Evolutionary conservation across 768 basidiomycete genomes (phyloP).

Genomic region (Piloderma croceum): DNA sequence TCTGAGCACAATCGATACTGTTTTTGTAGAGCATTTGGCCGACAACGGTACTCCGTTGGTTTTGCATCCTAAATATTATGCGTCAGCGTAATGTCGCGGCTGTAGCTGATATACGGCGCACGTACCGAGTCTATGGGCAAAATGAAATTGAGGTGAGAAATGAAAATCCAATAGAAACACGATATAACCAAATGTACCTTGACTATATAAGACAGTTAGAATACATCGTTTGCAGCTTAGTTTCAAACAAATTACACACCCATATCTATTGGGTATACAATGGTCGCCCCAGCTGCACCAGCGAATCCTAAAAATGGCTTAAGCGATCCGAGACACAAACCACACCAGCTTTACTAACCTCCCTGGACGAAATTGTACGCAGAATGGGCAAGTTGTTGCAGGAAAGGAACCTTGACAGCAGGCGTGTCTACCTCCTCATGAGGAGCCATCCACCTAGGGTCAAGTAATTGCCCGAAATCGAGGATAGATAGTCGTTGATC

Average conservation of each 20-base stretch:
- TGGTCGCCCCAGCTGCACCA: conserved; percentile 93
- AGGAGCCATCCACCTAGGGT: conserved; percentile 82
- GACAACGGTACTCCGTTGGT: conserved; percentile 93
- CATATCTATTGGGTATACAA: conserved; percentile 95
- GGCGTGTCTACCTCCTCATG: conserved; percentile 41
- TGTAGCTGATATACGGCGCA: too few relatives aligned
- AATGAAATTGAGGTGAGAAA: not conserved
- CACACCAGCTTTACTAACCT: conserved; percentile 37
- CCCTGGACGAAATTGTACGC: conserved; percentile 86
- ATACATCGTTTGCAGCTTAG: not conserved
- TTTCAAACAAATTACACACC: conserved; percentile 42
- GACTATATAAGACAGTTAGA: too few relatives aligned
- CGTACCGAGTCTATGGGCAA: conserved; percentile 54
- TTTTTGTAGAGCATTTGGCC: conserved; percentile 97
- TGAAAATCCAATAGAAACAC: not conserved
- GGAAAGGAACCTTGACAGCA: conserved; percentile 28
- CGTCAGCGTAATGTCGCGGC: too few relatives aligned
- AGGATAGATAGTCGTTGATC: conserved; percentile 71
- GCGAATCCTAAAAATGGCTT: conserved; percentile 58
- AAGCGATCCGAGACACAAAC: not conserved
- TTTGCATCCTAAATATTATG: conserved; percentile 71
- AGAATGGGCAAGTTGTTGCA: conserved; percentile 60
- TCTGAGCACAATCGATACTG: conserved; percentile 87
- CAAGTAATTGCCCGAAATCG: conserved; percentile 90
- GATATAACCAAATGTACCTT: conserved; percentile 52